Evolutionary conservation across 2,329 filamentous ascomycete species (phyloP).

Genomic region (Lachnellula hyalina): DNA sequence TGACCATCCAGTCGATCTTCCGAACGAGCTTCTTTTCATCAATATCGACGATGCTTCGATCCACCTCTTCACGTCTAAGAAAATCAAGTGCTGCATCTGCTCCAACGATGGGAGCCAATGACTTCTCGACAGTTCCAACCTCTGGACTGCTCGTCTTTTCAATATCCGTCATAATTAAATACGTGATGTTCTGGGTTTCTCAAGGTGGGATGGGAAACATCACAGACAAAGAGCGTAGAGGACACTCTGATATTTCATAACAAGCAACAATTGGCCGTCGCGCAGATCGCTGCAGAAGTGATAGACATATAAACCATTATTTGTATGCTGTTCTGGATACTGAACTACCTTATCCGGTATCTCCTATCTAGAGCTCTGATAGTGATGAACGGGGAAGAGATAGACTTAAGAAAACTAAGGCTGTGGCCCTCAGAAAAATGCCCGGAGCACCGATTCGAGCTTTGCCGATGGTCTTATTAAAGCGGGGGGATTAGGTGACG

Average conservation of each 20-base stretch:
- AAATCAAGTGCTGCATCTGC: not conserved
- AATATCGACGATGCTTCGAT: not conserved
- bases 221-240: conserved; percentile 1
- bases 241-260: not conserved
- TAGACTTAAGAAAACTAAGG: not conserved
- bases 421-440: not conserved
- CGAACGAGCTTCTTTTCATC: conserved; percentile 19
- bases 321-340: not conserved
- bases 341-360: not conserved
- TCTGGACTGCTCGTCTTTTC: not conserved
- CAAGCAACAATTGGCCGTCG: not conserved
- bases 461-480: not conserved
- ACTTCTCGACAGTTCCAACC: not conserved
- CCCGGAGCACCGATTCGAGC: not conserved
- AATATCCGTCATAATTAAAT: not conserved
- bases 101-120: not conserved
- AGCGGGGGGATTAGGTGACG: not conserved
- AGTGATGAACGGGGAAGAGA: not conserved
- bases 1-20: conserved; percentile 51
- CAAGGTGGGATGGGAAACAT: conserved; percentile 7
- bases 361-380: not conserved
- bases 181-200: not conserved
- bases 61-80: not conserved
- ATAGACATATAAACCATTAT: not conserved
- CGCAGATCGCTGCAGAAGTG: not conserved